Conservation (phyloP, 371 early-diverging fungal species). For the Smittium mucronatum region DNA sequence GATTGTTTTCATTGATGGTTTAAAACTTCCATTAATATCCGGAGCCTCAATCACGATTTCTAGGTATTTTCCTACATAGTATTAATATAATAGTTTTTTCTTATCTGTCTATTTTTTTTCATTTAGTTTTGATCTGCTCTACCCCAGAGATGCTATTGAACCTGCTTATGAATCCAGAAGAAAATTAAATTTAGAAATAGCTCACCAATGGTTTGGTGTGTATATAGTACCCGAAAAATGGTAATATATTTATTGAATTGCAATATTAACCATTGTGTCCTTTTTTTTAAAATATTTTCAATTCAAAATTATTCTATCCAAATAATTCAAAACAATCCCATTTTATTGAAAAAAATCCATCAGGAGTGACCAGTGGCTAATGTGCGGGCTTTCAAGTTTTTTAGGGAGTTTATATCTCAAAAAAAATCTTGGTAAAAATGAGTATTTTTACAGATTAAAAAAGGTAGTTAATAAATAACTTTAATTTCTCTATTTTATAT, state of each 20-base stretch:
- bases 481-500: not conserved
- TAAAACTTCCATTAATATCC: conserved; percentile 45
- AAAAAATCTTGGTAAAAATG: conserved; percentile 73
- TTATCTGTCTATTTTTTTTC: not conserved
- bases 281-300: too few relatives aligned
- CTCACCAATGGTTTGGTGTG: conserved; percentile 88
- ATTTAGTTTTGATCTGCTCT: conserved; percentile 51
- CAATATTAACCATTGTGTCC: too few relatives aligned
- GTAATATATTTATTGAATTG: conserved; percentile 23
- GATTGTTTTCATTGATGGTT: conserved; percentile 72
- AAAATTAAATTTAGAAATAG: conserved; percentile 51
- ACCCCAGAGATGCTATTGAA: conserved; percentile 67
- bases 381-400: conserved; percentile 61
- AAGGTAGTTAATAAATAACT: not conserved
- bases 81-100: conserved; percentile 13
- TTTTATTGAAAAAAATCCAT: too few relatives aligned
- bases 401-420: conserved; percentile 57
- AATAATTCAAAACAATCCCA: not conserved
- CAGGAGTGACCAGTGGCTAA: conserved; percentile 69
- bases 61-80: too few relatives aligned
- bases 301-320: not conserved
- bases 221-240: conserved; percentile 65
- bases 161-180: conserved; percentile 69
- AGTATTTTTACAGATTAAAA: conserved; percentile 67
- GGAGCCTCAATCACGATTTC: conserved; percentile 53